phyloP scores from a whole-genome alignment of 2,329 filamentous ascomycete species.

The Penicillium sp. region DNA sequence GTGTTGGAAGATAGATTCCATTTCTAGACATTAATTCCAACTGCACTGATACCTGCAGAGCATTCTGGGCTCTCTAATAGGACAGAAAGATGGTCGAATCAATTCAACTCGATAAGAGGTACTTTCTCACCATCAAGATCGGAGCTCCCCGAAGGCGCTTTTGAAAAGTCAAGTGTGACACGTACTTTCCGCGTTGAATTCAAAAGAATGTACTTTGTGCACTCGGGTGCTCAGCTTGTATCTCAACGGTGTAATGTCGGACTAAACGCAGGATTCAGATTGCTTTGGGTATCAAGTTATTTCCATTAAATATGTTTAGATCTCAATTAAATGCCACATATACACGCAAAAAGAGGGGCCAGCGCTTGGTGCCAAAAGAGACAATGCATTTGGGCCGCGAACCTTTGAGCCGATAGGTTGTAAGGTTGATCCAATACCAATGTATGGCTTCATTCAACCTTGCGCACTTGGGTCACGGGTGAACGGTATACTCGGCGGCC shows the following conservation, averaged over 20 bases:
- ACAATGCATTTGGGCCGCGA: background rate
- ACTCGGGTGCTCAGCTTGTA: slow-evolving; percentile 5
- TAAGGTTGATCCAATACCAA: background rate
- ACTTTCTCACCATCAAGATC: background rate
- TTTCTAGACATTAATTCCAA: background rate
- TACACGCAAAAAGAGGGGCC: slow-evolving; percentile 1
- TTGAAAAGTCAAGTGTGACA: slow-evolving; percentile 41
- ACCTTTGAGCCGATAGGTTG: background rate
- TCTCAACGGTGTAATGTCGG: background rate
- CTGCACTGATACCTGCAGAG: background rate
- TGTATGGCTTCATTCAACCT: slow-evolving; percentile 8
- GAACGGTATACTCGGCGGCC: slow-evolving; percentile 22
- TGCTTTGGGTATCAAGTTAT: background rate
- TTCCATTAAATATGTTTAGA: background rate
- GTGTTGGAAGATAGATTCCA: background rate
- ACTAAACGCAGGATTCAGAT: background rate
- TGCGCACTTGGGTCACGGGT: slow-evolving; percentile 24
- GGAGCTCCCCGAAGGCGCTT: background rate
- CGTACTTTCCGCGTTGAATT: slow-evolving; percentile 41
- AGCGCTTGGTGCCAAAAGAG: background rate
- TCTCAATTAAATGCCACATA: slow-evolving; percentile 10
- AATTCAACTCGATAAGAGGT: background rate
- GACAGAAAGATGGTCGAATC: background rate
- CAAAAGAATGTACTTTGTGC: slow-evolving; percentile 7
- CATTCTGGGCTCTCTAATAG: background rate